Conservation (phyloP, 2,329 filamentous ascomycete species). For the Nakataea oryzae region DNA sequence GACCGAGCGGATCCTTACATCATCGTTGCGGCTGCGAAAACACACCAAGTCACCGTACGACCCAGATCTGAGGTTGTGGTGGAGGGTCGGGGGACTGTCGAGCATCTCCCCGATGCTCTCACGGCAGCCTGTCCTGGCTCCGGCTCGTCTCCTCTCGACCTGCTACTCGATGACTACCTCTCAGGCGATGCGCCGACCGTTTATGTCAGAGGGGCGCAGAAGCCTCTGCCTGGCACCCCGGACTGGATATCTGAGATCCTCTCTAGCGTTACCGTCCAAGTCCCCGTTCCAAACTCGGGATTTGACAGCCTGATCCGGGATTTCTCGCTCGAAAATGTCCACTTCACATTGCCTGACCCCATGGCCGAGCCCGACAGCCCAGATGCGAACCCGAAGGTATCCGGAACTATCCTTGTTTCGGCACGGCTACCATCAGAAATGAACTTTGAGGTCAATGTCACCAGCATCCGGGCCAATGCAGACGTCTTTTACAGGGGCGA, state of each 20-base stretch:
- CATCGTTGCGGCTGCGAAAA: constrained; percentile 65
- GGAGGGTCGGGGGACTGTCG: constrained; percentile 61
- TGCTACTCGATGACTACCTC: constrained; percentile 71
- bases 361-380: constrained; percentile 66
- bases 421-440: constrained; percentile 75
- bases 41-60: constrained; percentile 53
- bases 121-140: constrained; percentile 66
- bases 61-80: constrained; percentile 59
- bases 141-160: constrained; percentile 72
- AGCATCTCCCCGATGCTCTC: constrained; percentile 62
- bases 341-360: constrained; percentile 76
- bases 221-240: constrained; percentile 58
- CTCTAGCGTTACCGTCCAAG: constrained; percentile 69
- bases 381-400: constrained; percentile 66
- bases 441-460: constrained; percentile 75
- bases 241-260: constrained; percentile 75
- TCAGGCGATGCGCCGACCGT: constrained; percentile 68
- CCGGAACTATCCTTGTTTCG: constrained; percentile 70
- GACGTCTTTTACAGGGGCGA: constrained; percentile 70
- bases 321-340: constrained; percentile 75
- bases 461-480: constrained; percentile 63
- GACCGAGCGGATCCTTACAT: constrained; percentile 61
- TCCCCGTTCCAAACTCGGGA: constrained; percentile 72
- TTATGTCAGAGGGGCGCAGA: constrained; percentile 70
- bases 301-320: constrained; percentile 79